Conservation (phyloP, 1,284 basidiomycete genomes). For the Ganoderma meredithae region DNA sequence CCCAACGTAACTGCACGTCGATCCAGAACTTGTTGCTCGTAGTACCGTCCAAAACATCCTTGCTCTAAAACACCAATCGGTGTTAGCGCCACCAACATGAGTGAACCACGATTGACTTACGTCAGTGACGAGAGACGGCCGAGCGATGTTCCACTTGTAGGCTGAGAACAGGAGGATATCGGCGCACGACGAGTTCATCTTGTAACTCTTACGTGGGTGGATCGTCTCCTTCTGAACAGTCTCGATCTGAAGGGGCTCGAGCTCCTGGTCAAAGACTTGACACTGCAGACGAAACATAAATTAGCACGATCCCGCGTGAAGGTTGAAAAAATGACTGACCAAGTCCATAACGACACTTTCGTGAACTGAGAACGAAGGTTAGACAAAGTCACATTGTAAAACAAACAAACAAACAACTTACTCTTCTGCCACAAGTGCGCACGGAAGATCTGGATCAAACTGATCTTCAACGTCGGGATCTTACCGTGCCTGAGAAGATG, state of each 20-base stretch:
- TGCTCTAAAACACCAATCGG: slow-evolving; percentile 58
- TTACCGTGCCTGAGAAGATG: slow-evolving; percentile 86
- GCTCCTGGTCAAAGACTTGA: slow-evolving; percentile 99
- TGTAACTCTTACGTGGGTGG: slow-evolving; percentile 99
- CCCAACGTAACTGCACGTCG: slow-evolving; percentile 98
- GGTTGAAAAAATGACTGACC: slow-evolving; percentile 51
- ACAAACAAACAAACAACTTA: slow-evolving; percentile 48
- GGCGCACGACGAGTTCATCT: slow-evolving; percentile 98
- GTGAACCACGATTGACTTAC: slow-evolving; percentile 51
- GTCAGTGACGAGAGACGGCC: slow-evolving; percentile 95
- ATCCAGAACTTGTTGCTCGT: slow-evolving; percentile 99
- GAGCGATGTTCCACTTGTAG: slow-evolving; percentile 98
- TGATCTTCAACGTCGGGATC: slow-evolving; percentile 97
- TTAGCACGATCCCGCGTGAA: background rate
- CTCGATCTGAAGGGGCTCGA: slow-evolving; percentile 98
- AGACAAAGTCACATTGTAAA: slow-evolving; percentile 4
- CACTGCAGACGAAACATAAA: slow-evolving; percentile 54
- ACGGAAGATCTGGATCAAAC: slow-evolving; percentile 99
- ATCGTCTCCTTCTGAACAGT: slow-evolving; percentile 99
- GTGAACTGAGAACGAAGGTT: slow-evolving; percentile 59
- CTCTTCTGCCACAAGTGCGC: slow-evolving; percentile 99
- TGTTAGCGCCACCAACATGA: background rate
- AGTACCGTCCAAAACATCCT: slow-evolving; percentile 96
- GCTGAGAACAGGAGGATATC: slow-evolving; percentile 98
- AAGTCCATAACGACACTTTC: slow-evolving; percentile 97